Evolutionary conservation across 2,329 filamentous ascomycete species (phyloP).

Genomic region (Tolypocladium sp.): DNA sequence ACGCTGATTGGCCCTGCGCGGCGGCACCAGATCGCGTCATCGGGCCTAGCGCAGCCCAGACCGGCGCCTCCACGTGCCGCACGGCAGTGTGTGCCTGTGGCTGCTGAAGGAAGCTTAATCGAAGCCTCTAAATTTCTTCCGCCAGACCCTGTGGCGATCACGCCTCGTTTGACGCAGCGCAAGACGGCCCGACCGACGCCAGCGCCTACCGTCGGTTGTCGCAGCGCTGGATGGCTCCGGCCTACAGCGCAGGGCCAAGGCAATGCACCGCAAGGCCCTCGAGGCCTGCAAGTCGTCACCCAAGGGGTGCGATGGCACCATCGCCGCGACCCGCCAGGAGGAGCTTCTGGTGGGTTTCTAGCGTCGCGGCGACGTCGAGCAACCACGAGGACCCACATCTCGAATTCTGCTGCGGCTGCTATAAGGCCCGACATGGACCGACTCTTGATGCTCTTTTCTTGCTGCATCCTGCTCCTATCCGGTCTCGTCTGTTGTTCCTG

Average conservation of each 20-base stretch:
- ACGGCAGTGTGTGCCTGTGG: not conserved
- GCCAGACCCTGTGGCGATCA: no score
- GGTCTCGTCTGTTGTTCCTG: not conserved
- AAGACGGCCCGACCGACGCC: no score
- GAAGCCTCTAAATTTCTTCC: not conserved
- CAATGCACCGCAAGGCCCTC: not conserved
- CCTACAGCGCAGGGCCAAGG: no score
- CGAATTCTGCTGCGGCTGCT: not conserved
- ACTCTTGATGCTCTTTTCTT: not conserved
- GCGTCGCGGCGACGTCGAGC: not conserved
- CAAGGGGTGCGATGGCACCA: conserved; percentile 10
- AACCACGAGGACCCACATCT: not conserved
- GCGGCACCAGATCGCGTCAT: conserved; percentile 14
- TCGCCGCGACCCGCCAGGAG: conserved; percentile 6
- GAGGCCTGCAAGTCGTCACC: conserved; percentile 4
- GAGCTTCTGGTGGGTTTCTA: conserved; percentile 2
- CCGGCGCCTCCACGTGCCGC: not conserved
- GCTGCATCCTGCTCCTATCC: not conserved
- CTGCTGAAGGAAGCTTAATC: not conserved
- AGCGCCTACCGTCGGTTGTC: not conserved
- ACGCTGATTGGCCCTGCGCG: conserved; percentile 7
- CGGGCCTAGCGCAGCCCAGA: conserved; percentile 4
- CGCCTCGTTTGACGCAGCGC: not conserved
- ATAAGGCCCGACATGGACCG: not conserved
- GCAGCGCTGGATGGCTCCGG: not conserved